Percentiles rank a stretch among this genome's conserved stretches.
phyloP scores from a whole-genome alignment of 176 grass and related monocot genomes.

The Ensete glaucum region DNA sequence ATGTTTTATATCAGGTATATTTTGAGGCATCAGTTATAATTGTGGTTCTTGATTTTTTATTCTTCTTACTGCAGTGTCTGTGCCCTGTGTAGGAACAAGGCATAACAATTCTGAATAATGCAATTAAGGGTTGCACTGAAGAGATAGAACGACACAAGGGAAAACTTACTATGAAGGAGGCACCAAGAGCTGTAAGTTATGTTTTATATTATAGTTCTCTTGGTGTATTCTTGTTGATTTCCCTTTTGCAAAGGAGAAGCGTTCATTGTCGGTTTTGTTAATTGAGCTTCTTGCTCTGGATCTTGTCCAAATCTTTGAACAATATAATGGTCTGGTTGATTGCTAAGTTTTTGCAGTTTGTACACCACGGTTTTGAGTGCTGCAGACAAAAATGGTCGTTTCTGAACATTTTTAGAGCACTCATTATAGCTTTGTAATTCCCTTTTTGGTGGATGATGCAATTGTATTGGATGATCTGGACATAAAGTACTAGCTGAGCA shows the following conservation, averaged over 20 bases:
- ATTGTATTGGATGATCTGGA: not conserved
- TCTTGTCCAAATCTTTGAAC: not conserved
- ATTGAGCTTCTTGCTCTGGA: not conserved
- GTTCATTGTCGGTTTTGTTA: not conserved
- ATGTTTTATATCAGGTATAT: not conserved
- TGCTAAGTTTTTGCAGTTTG: not conserved
- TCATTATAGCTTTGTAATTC: not conserved
- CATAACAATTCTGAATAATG: conserved; percentile 61
- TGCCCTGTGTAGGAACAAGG: conserved; percentile 51
- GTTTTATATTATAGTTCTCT: not conserved
- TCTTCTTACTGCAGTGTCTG: not conserved
- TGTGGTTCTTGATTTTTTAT: not conserved
- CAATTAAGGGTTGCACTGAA: conserved; percentile 65
- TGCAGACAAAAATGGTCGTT: not conserved
- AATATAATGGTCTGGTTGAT: not conserved
- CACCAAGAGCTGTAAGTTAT: conserved; percentile 86
- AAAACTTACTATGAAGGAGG: conserved; percentile 73
- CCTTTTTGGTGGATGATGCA: not conserved
- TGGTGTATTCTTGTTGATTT: not conserved
- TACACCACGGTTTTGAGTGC: not conserved
- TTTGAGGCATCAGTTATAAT: not conserved
- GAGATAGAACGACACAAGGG: conserved; percentile 75
- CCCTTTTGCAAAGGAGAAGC: not conserved
- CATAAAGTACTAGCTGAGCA: conserved; percentile 14
- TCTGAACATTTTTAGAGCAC: not conserved